phyloP scores from a whole-genome alignment of 345 rosid genomes.

The Citrus mangshanensis region DNA sequence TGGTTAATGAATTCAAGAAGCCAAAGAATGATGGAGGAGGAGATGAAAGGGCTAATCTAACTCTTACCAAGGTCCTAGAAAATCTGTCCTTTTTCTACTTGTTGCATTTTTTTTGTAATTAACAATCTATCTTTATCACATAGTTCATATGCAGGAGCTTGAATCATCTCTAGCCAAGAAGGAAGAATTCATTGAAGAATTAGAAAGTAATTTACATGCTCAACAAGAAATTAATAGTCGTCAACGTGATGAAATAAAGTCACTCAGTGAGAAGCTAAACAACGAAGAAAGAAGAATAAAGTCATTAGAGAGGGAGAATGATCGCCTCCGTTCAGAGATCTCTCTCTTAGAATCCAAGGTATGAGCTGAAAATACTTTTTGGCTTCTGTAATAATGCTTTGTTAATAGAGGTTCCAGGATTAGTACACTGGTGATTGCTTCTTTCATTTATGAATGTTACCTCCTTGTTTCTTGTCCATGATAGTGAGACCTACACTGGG shows the following conservation, averaged over 20 bases:
- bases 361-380: constrained; percentile 1
- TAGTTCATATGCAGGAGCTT: constrained; percentile 56
- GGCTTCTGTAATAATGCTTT: neutral
- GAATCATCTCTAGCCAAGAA: constrained; percentile 68
- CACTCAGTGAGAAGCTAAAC: constrained; percentile 69
- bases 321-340: constrained; percentile 83
- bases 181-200: constrained; percentile 62
- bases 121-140: constrained; percentile 4
- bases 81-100: constrained; percentile 8
- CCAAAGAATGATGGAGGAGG: constrained; percentile 49
- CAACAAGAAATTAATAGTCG: constrained; percentile 57
- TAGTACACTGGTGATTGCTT: neutral
- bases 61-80: constrained; percentile 50
- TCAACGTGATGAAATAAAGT: constrained; percentile 67
- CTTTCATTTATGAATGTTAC: neutral
- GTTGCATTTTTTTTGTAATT: neutral
- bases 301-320: constrained; percentile 90
- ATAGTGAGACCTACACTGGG: neutral
- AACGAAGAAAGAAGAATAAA: constrained; percentile 78
- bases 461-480: neutral
- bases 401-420: neutral
- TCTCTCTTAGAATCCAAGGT: constrained; percentile 89
- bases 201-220: constrained; percentile 58
- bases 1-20: constrained; percentile 51
- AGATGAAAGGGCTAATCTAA: constrained; percentile 35